Conservation (phyloP, 228 moss, liverwort and hornwort species). For the Sphagnum fallax region DNA sequence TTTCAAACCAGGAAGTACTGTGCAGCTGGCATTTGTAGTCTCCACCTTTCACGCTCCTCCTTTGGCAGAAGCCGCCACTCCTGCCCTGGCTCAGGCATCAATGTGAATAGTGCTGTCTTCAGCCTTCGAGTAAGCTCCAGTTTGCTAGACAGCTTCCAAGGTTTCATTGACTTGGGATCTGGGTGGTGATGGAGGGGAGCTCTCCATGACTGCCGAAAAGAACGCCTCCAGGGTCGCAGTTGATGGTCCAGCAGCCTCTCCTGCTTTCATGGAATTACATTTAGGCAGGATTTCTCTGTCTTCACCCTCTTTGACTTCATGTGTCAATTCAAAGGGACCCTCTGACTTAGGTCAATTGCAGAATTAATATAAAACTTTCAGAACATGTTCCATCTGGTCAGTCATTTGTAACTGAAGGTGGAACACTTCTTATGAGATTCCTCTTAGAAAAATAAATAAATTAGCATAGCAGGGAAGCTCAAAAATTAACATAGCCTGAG, state of each 20-base stretch:
- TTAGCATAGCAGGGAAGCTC: too few species aligned
- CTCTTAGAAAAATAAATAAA: too few species aligned
- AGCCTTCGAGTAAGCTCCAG: conserved; percentile 14
- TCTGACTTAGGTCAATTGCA: too few species aligned
- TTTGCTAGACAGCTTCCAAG: conserved; percentile 13
- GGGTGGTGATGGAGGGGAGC: conserved; percentile 7
- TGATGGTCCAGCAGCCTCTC: conserved; percentile 7
- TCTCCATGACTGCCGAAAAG: conserved; percentile 40
- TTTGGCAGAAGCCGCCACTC: conserved; percentile 15
- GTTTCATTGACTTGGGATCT: background rate
- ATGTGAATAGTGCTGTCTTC: background rate
- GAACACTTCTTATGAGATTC: too few species aligned
- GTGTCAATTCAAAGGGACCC: too few species aligned
- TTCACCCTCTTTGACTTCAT: background rate
- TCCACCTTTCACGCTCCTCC: conserved; percentile 24
- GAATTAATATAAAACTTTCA: too few species aligned
- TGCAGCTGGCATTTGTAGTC: conserved; percentile 22
- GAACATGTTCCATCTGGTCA: too few species aligned
- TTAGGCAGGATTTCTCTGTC: background rate
- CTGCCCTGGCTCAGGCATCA: conserved; percentile 9
- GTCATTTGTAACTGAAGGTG: too few species aligned
- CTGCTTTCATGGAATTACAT: background rate
- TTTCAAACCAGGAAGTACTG: conserved; percentile 21
- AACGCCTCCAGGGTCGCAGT: conserved; percentile 28
- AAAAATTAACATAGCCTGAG: too few species aligned